Base-by-base conservation (phyloP, 495 filamentous ascomycete genomes). In the Penicillium tannophilum region DNA sequence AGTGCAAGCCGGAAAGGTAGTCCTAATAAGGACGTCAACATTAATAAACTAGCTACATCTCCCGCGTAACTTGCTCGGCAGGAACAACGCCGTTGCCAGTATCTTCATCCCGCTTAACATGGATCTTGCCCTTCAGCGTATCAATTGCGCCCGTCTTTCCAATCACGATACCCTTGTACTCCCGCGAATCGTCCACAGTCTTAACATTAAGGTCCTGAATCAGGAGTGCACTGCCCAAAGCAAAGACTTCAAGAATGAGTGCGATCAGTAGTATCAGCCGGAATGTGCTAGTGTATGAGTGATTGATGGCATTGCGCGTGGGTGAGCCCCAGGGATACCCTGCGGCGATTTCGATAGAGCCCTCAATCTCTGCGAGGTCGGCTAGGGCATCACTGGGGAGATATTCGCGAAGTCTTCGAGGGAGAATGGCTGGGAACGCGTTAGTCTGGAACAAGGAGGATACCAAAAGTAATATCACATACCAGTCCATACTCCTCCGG, bases 201-300 rank as follows among this genome's bases (percentile, higher is more conserved):
- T 47, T 23, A 28, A 47, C 45, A 28, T 47, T 47, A 6, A 47
- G 19, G 24, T 47, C 26, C 26, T 47, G 14, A 41, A 41, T 41
- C 0, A 41, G 39, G 14, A 41, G 39, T 9, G 20, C 45, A 47
- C 11, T 26, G 12, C 4, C 10, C 45, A 47, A 47, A 1, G 19
- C 20, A 12, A 28, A 47, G 20, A 47, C 19, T 11, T 47, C 45
- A 11, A 47, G 45, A 5, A 47, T 47, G 45, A 24, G 8, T 5
- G 26, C 45, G 19, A 41, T 47, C 19, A 47, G 10, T 9, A 47
- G 19, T 20, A 47, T 47, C 45, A 47, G 20, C 8, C 45, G 45
- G 20, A 24, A 28, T 47, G 45, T 47, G 20, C 26, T 28, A 6
- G 45, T 24, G 14, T 47, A 47, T 28, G 45, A 47, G 11, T 28